Percentiles rank a stretch among this genome's conserved stretches.
Conservation (phyloP, 352 stramenopile species). For the Globisporangium solare region DNA sequence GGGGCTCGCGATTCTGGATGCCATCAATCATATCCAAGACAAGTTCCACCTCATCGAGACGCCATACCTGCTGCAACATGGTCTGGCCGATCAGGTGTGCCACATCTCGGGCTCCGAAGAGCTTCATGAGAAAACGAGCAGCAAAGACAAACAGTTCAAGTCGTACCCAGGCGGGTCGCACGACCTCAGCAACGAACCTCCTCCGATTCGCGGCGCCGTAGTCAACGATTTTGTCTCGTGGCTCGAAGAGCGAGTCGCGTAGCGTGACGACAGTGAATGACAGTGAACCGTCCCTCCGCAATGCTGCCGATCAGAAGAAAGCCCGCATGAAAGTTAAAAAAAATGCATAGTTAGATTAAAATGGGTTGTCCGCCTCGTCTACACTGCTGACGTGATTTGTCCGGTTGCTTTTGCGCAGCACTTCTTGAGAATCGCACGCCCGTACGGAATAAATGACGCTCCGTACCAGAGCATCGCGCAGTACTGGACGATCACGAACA, state of each 20-base stretch:
- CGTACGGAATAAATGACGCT: slow-evolving; percentile 78
- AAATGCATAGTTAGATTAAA: not conserved
- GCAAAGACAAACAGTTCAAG: slow-evolving; percentile 69
- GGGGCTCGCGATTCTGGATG: slow-evolving; percentile 61
- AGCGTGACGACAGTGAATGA: too few species aligned
- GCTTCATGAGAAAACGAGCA: slow-evolving; percentile 48
- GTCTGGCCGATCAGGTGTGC: slow-evolving; percentile 60
- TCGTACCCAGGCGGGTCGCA: slow-evolving; percentile 52
- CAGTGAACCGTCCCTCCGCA: too few species aligned
- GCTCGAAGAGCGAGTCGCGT: slow-evolving; percentile 40
- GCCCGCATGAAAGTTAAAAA: not conserved
- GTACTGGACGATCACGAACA: slow-evolving; percentile 79
- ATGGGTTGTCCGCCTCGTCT: not conserved
- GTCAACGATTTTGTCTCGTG: slow-evolving; percentile 69
- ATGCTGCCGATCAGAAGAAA: not conserved
- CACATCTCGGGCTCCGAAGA: slow-evolving; percentile 60
- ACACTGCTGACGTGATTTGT: slow-evolving; percentile 37
- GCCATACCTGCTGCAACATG: slow-evolving; percentile 78
- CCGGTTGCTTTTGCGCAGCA: slow-evolving; percentile 46
- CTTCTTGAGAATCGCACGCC: slow-evolving; percentile 72
- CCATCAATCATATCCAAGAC: slow-evolving; percentile 47
- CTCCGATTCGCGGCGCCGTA: slow-evolving; percentile 51
- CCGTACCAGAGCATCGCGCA: slow-evolving; percentile 81
- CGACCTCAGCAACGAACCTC: slow-evolving; percentile 72
- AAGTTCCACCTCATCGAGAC: slow-evolving; percentile 56